Evolutionary conservation across 352 stramenopile genomes (phyloP).

Genomic region (Pythium brassicae): DNA sequence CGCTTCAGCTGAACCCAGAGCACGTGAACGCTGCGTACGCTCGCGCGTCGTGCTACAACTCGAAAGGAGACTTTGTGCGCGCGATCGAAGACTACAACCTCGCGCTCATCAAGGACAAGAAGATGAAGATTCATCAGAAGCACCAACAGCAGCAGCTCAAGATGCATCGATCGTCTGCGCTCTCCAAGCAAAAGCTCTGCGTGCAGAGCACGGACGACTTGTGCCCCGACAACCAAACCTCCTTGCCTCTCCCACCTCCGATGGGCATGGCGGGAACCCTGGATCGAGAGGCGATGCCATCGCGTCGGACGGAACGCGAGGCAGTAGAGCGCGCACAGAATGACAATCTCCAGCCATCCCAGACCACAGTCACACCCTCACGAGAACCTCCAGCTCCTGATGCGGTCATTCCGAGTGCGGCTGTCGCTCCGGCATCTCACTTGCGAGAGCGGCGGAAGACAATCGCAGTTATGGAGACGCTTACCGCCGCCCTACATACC

Average conservation of each 20-base stretch:
- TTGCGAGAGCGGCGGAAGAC: conserved; percentile 16
- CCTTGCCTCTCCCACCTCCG: conserved; percentile 3
- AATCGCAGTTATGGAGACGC: conserved; percentile 23
- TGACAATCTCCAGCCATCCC: neutral
- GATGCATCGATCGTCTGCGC: conserved; percentile 15
- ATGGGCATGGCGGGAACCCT: neutral
- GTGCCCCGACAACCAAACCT: conserved; percentile 20
- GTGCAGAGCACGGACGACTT: conserved; percentile 21
- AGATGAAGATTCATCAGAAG: conserved; percentile 19
- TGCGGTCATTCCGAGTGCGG: neutral
- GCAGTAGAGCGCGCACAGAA: neutral
- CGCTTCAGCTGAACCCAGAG: conserved; percentile 74
- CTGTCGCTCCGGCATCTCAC: neutral
- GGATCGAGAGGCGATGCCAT: too few species aligned
- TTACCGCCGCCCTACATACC: neutral
- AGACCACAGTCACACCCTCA: neutral
- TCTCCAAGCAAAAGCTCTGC: conserved; percentile 27
- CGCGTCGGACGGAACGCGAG: neutral
- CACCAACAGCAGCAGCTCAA: conserved; percentile 35
- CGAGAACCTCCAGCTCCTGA: neutral
- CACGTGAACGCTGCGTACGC: conserved; percentile 88
- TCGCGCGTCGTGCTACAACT: conserved; percentile 84
- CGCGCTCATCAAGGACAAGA: conserved; percentile 78
- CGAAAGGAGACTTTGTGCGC: conserved; percentile 72
- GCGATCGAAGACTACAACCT: conserved; percentile 91